Evolutionary conservation across 768 basidiomycete genomes (phyloP), one percentile per base, ranked within the genome.

Genomic region (Phylloporus rhodoxanthus): DNA sequence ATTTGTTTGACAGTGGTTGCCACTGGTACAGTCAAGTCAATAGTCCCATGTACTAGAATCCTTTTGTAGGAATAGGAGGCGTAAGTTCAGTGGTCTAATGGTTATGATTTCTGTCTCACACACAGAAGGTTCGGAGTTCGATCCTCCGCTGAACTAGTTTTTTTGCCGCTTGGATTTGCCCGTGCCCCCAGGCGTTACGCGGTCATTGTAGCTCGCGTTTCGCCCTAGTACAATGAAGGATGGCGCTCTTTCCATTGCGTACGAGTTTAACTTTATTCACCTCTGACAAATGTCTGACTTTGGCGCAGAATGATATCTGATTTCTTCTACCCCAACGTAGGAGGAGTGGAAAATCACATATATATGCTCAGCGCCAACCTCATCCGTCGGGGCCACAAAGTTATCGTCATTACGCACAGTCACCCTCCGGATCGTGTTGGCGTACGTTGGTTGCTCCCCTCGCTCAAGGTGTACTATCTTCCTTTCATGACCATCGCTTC

Each of bases 271-370:
- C 19, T 3, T 8, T 14, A 6, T 38, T 46, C 38, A 8, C 19
- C 8, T 23, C 20, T 6, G 25, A 32, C n/a, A 13, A 36, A 15
- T 6, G 2, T 14, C 29, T 55, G 33, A 57, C 46, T 7, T 25
- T 15, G 19, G 0, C 2, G 2, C 55, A 95, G 93, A 39, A 92
- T 98, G 90, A 82, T 98, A 50, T 88, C 85, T 36, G 96, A 99
- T 71, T 99, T 98, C 74, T 99, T 97, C 71, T 83, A 90, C 62
- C 96, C 96, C 1, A 76, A 80, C 50, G 85, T 94, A 3, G 96
- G 96, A 3, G 96, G 96, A 8, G 95, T 99, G 28, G 96, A 98
- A 70, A 94, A 84, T 52, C 92, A 96, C 67, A 94, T 97, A 32
- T 97, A 91, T 69, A 89, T 89, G 80, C 77, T 99, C 41, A 84